Conservation (phyloP, 192 early-diverging fungal genomes). For the Jimgerdemannia lactiflua region DNA sequence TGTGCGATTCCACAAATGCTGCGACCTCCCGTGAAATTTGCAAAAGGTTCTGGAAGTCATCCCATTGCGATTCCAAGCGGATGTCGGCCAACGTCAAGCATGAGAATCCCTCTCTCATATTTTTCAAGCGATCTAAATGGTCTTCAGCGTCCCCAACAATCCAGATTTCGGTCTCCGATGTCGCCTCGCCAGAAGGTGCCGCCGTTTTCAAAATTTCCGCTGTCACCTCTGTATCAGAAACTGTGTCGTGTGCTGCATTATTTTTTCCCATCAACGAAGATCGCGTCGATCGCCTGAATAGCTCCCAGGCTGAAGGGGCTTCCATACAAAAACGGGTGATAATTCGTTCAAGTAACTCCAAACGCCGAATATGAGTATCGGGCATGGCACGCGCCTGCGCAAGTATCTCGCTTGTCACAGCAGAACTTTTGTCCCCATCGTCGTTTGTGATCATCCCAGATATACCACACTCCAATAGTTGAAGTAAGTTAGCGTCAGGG, state of each 20-base stretch:
- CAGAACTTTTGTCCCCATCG: background rate
- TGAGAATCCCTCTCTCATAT: background rate
- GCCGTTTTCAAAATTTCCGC: too few species aligned
- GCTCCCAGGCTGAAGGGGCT: background rate
- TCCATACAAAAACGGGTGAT: background rate
- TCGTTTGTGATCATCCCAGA: too few species aligned
- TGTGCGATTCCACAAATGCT: background rate
- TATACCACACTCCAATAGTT: conserved; percentile 1
- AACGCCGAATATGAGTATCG: background rate
- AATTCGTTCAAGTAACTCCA: background rate
- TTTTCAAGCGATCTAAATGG: background rate
- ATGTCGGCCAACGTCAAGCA: background rate
- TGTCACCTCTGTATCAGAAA: too few species aligned
- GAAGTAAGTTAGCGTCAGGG: background rate
- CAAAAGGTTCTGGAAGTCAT: background rate
- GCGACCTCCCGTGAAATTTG: background rate
- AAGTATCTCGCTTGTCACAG: background rate
- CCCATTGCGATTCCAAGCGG: background rate
- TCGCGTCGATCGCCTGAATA: background rate
- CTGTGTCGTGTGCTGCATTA: too few species aligned
- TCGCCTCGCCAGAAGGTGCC: background rate
- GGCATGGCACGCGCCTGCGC: background rate
- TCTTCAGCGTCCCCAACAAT: background rate
- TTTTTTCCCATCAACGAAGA: too few species aligned
- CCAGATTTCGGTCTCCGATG: background rate